These are phyloP conservation scores for Saccharomycopsis amapae DNA, from an alignment of 805 yeast genomes.

Conservation along the genomic window DNA sequence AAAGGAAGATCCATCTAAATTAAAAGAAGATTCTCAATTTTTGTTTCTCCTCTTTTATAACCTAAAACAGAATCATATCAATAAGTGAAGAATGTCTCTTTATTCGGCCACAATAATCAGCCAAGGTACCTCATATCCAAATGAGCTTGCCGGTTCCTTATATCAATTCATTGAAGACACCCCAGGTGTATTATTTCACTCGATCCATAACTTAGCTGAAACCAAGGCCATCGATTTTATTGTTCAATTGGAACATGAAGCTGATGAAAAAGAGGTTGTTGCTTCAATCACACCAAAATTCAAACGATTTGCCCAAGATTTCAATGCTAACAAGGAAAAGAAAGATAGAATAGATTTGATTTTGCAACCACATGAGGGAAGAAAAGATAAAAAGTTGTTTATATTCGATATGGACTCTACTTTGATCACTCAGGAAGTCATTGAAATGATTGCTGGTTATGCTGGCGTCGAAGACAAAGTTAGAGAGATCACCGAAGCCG, in stretches of 20 bases:
- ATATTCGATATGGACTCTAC: conserved; percentile 99
- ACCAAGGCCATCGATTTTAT: conserved; percentile 20
- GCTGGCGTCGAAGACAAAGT: conserved; percentile 89
- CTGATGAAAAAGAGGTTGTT: background rate
- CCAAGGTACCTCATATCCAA: background rate
- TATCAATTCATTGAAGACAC: conserved; percentile 8
- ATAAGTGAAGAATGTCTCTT: too few species aligned
- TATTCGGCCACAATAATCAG: too few species aligned
- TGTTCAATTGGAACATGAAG: conserved; percentile 8
- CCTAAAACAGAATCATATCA: too few species aligned
- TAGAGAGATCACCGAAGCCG: conserved; percentile 80
- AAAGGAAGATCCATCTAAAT: too few species aligned
- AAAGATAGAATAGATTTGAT: conserved; percentile 34
- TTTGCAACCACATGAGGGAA: conserved; percentile 28
- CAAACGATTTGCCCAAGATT: conserved; percentile 3
- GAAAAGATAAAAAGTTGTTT: conserved; percentile 45
- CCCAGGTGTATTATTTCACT: conserved; percentile 11
- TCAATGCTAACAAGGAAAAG: conserved; percentile 4
- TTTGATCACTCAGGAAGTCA: conserved; percentile 90
- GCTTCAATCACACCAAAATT: background rate
- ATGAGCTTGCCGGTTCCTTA: background rate
- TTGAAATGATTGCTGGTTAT: conserved; percentile 88
- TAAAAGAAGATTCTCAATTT: too few species aligned
- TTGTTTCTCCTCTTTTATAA: too few species aligned
- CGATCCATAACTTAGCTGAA: conserved; percentile 13